Conservation (phyloP, 2,329 filamentous ascomycete species). For the Colletotrichum horii region DNA sequence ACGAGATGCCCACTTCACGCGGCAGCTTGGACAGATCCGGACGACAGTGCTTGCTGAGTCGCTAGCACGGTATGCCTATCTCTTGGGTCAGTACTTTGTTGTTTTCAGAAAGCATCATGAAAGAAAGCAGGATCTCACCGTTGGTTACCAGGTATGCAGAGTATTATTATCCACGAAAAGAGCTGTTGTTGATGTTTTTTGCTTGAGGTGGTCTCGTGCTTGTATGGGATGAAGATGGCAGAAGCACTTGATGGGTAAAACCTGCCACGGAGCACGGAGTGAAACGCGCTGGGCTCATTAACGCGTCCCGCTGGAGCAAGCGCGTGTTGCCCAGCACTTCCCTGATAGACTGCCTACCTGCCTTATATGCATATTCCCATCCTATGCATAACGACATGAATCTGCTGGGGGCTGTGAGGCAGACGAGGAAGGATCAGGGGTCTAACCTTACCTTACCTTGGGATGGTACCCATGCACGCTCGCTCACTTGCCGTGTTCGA, state of each 20-base stretch:
- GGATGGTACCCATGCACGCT: not conserved
- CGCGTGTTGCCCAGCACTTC: not conserved
- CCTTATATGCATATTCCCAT: not conserved
- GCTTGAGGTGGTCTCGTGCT: not conserved
- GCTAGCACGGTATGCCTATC: slow-evolving; percentile 9
- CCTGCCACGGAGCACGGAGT: not conserved
- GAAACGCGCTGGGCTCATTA: slow-evolving; percentile 21
- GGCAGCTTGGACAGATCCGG: not conserved
- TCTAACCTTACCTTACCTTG: too few species aligned
- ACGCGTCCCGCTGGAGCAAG: slow-evolving; percentile 14
- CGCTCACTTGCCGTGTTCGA: not conserved
- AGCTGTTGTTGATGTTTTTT: not conserved
- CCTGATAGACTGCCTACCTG: not conserved
- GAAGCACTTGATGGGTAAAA: not conserved
- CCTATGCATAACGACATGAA: not conserved
- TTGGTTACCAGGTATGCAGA: not conserved
- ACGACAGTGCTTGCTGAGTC: not conserved
- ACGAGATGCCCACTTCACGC: not conserved
- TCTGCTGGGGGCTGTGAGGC: too few species aligned
- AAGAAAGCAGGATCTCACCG: not conserved
- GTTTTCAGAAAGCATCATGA: not conserved
- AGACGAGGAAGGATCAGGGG: not conserved
- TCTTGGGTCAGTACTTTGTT: not conserved
- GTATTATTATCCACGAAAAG: not conserved
- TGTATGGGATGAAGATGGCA: slow-evolving; percentile 10